A percentile compares a stretch with the other conserved stretches of the same genome.
phyloP scores from a whole-genome alignment of 148 eudicot genomes.

The Oxyria digyna region DNA sequence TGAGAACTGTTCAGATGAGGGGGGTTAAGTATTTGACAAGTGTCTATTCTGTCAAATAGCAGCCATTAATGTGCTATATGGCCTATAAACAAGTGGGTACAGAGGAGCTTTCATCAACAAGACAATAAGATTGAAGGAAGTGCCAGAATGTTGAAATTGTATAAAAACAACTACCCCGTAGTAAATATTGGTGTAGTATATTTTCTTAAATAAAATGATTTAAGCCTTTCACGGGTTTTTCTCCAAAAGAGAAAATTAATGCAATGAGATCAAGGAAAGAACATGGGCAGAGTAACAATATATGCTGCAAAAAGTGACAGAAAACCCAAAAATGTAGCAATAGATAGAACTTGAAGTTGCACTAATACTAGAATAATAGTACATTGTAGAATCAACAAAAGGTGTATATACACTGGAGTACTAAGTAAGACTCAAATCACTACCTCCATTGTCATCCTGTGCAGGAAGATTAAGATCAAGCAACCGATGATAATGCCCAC shows the following conservation, averaged over 20 bases:
- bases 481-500: background rate
- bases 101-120: background rate
- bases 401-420: background rate
- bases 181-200: too few species aligned
- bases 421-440: background rate
- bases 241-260: background rate
- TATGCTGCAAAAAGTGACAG: background rate
- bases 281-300: background rate
- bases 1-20: background rate
- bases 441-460: conserved; percentile 16
- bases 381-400: background rate
- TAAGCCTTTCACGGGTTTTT: background rate
- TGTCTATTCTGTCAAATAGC: background rate
- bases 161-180: background rate
- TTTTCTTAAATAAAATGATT: too few species aligned
- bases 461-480: conserved; percentile 70
- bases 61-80: conserved; percentile 3
- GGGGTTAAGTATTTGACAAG: background rate
- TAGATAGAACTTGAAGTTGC: background rate
- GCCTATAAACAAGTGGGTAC: conserved; percentile 1
- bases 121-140: background rate
- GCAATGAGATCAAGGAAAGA: conserved; percentile 1
- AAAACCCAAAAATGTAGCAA: background rate
- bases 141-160: background rate
- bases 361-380: background rate